Evolutionary conservation across 1,284 basidiomycete species (phyloP).

Genomic region (Paramarasmius palmivorus): DNA sequence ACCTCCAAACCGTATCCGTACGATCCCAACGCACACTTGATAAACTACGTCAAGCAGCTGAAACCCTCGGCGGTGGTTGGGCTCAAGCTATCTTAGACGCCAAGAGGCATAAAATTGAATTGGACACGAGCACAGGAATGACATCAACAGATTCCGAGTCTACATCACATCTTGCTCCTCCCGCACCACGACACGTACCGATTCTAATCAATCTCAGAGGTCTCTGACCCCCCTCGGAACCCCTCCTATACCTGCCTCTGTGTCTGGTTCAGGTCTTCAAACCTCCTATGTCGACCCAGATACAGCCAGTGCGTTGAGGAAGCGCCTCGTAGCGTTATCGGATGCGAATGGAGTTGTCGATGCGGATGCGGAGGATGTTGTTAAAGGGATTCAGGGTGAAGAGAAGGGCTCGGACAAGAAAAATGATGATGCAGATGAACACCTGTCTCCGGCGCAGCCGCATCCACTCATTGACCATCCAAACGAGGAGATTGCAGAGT

Average conservation of each 20-base stretch:
- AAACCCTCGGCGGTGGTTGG: slow-evolving; percentile 59
- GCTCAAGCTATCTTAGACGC: slow-evolving; percentile 56
- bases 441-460: slow-evolving; percentile 25
- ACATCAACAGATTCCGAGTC: slow-evolving; percentile 21
- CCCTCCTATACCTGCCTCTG: slow-evolving; percentile 40
- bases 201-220: slow-evolving; percentile 15
- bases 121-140: slow-evolving; percentile 26
- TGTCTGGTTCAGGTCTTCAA: slow-evolving; percentile 19
- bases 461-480: slow-evolving; percentile 79
- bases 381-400: slow-evolving; percentile 1
- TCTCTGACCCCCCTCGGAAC: slow-evolving; percentile 25
- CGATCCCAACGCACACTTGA: slow-evolving; percentile 45
- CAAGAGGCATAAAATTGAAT: slow-evolving; percentile 35
- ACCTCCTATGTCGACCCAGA: slow-evolving; percentile 55
- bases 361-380: slow-evolving; percentile 4
- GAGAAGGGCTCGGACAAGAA: slow-evolving; percentile 16
- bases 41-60: slow-evolving; percentile 48
- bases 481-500: slow-evolving; percentile 61
- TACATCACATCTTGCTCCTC: slow-evolving; percentile 30
- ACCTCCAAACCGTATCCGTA: slow-evolving; percentile 62
- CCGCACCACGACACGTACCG: neutral
- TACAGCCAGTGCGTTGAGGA: slow-evolving; percentile 52
- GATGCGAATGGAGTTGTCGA: slow-evolving; percentile 24
- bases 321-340: slow-evolving; percentile 47
- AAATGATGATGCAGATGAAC: slow-evolving; percentile 10